Evolutionary conservation across 345 rosid species (phyloP), one percentile per base, ranked within the genome.

Genomic region (Abelmoschus esculentus): DNA sequence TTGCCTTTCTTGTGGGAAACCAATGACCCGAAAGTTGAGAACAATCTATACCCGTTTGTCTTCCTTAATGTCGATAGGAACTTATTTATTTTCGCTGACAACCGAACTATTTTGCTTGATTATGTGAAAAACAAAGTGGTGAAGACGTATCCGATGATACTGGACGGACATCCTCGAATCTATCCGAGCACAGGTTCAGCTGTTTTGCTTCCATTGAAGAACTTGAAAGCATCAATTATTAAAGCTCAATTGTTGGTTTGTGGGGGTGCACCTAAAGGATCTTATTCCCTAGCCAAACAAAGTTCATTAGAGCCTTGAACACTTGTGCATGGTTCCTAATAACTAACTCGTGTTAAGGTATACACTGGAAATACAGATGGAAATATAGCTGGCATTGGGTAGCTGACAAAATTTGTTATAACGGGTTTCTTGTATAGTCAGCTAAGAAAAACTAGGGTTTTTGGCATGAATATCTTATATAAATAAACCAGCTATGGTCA

Each of bases 171-270:
- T 34, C 97, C 98, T 0, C 64, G 96, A 75, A 77, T 68, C 80
- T 93, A 93, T 50, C 97, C 97, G 0, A 90, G 97, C 71, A 79
- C 90, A 4, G 97, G 98, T 11, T 93, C 98, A 0, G 87, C 92
- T 3, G 96, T 87, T 7, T 57, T 93, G 59, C 86, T 90, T 61
- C 96, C 97, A 46, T 73, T 93, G 65, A 56, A 56, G 15, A 87
- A 83, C 69, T 59, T 79, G 12, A 79, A 72, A 61, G 76, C 82
- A 12, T 19, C 29, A 11, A 29, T 13, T 0, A 10, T 82, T 10
- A 78, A 83, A 11, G 87, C 86, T 7, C 93, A 89, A 58, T 89
- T 89, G 29, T 44, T 89, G 71, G 85, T 90, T 8, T 93, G 97
- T 34, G 98, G 98, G 2, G 97, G 98, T 22, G 93, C 93, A 7